Conservation (phyloP, 2,329 filamentous ascomycete species). For the Penicillium rolfsii region DNA sequence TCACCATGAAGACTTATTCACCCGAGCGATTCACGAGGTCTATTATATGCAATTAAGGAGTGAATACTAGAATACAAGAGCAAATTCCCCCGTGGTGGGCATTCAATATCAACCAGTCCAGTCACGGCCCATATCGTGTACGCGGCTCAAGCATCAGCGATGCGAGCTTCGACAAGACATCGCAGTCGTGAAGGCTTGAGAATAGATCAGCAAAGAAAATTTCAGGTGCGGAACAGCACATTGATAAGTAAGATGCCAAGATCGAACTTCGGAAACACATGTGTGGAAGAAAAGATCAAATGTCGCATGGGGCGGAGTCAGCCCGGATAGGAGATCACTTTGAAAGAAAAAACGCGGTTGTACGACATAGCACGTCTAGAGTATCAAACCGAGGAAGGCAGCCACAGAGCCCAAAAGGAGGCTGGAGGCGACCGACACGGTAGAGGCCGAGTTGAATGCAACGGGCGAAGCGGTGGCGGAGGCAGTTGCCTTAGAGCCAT, state of each 20-base stretch:
- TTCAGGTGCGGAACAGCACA: neutral
- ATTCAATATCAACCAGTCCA: slow-evolving; percentile 5
- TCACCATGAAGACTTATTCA: neutral
- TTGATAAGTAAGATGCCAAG: neutral
- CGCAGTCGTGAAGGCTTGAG: neutral
- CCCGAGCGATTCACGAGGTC: slow-evolving; percentile 12
- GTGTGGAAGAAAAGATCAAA: neutral
- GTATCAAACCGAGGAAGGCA: slow-evolving; percentile 18
- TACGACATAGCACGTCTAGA: slow-evolving; percentile 8
- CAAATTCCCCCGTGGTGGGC: slow-evolving; percentile 4
- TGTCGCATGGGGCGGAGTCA: slow-evolving; percentile 1
- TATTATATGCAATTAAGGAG: slow-evolving; percentile 20
- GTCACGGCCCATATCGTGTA: neutral
- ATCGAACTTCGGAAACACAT: neutral
- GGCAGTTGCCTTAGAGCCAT: slow-evolving; percentile 4
- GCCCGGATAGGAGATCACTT: neutral
- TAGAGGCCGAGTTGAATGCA: slow-evolving; percentile 21
- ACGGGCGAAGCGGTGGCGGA: slow-evolving; percentile 15
- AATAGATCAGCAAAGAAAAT: slow-evolving; percentile 1
- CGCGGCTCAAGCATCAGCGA: neutral
- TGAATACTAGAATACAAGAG: slow-evolving; percentile 20
- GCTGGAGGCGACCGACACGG: slow-evolving; percentile 15
- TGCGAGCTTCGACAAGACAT: neutral
- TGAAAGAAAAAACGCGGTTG: neutral
- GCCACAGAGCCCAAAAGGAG: slow-evolving; percentile 19